These are phyloP conservation scores for Vitrella brassicaformis DNA, from an alignment of 73 alveolate species.

Conservation along the genomic window DNA sequence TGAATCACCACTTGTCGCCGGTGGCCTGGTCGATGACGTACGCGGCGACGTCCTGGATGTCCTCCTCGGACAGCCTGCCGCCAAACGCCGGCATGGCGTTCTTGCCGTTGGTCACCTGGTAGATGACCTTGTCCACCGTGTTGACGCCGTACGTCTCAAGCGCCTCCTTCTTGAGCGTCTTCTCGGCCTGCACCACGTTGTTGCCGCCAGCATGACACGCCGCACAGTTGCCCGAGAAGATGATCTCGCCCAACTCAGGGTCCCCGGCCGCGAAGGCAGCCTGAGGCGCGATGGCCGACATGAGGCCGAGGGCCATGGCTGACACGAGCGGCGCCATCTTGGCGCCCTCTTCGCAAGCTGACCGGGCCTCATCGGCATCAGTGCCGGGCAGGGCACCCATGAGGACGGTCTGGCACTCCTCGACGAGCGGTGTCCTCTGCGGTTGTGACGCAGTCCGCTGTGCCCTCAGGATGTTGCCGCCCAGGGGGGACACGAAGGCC, in stretches of 20 bases:
- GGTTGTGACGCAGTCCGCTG: too few relatives aligned
- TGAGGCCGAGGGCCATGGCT: too few relatives aligned
- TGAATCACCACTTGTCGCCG: conserved; percentile 27
- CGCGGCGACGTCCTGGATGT: conserved; percentile 32
- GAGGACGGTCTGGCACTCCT: too few relatives aligned
- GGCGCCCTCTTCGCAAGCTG: too few relatives aligned
- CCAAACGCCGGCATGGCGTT: conserved; percentile 35
- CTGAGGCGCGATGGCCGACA: conserved; percentile 6
- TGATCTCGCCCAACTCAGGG: conserved; percentile 21
- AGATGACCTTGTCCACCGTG: conserved; percentile 12
- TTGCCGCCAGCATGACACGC: conserved; percentile 42
- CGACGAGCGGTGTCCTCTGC: too few relatives aligned
- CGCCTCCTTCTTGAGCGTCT: conserved; percentile 32
- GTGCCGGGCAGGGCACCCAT: too few relatives aligned
- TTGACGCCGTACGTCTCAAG: conserved; percentile 14
- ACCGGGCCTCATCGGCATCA: too few relatives aligned
- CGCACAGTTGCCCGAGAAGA: conserved; percentile 28
- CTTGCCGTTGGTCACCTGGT: conserved; percentile 34
- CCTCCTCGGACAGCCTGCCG: conserved; percentile 19
- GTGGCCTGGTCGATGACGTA: conserved; percentile 35
- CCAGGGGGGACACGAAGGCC: too few relatives aligned
- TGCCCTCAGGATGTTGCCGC: too few relatives aligned
- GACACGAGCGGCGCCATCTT: too few relatives aligned
- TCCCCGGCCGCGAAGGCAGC: conserved; percentile 11
- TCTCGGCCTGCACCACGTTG: conserved; percentile 34